phyloP scores from a whole-genome alignment of 768 basidiomycete species.

The Agaricus sinodeliciosus region DNA sequence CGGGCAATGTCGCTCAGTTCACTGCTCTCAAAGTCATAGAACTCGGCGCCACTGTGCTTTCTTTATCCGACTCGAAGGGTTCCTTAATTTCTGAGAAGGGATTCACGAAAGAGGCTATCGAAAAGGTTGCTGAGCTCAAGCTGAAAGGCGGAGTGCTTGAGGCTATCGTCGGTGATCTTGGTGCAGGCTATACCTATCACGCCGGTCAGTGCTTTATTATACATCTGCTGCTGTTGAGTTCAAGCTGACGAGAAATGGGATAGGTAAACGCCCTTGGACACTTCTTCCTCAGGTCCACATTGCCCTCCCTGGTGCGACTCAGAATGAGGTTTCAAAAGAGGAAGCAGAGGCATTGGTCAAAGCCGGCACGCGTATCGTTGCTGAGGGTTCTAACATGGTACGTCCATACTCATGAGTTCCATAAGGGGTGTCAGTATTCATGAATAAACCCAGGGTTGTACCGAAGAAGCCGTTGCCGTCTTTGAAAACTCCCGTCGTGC shows the following conservation, averaged over 20 bases:
- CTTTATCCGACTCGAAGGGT: slow-evolving; percentile 73
- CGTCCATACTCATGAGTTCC: background rate
- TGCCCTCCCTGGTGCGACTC: slow-evolving; percentile 65
- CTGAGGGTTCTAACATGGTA: slow-evolving; percentile 73
- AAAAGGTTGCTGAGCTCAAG: slow-evolving; percentile 46
- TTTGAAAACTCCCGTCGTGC: slow-evolving; percentile 58
- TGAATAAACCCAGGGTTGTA: slow-evolving; percentile 41
- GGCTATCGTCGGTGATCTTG: slow-evolving; percentile 21
- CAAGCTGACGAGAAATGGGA: background rate
- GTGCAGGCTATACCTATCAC: slow-evolving; percentile 40
- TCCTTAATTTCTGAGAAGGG: slow-evolving; percentile 52
- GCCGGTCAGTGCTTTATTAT: slow-evolving; percentile 23
- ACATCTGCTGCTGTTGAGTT: background rate
- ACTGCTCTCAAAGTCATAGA: slow-evolving; percentile 74
- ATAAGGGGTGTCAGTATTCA: background rate
- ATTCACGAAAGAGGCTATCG: slow-evolving; percentile 51
- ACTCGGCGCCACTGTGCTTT: slow-evolving; percentile 64
- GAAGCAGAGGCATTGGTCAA: slow-evolving; percentile 66
- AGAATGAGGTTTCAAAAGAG: slow-evolving; percentile 62
- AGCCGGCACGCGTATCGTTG: slow-evolving; percentile 64
- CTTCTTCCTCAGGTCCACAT: slow-evolving; percentile 57
- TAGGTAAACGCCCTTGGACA: slow-evolving; percentile 62
- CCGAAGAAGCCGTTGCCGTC: slow-evolving; percentile 63
- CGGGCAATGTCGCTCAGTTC: slow-evolving; percentile 72
- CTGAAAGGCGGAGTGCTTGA: slow-evolving; percentile 45